Percentiles rank a stretch among this genome's conserved stretches.
These are phyloP conservation scores for Fusarium mundagurra DNA, from an alignment of 2,329 filamentous ascomycete genomes.

Conservation along the genomic window DNA sequence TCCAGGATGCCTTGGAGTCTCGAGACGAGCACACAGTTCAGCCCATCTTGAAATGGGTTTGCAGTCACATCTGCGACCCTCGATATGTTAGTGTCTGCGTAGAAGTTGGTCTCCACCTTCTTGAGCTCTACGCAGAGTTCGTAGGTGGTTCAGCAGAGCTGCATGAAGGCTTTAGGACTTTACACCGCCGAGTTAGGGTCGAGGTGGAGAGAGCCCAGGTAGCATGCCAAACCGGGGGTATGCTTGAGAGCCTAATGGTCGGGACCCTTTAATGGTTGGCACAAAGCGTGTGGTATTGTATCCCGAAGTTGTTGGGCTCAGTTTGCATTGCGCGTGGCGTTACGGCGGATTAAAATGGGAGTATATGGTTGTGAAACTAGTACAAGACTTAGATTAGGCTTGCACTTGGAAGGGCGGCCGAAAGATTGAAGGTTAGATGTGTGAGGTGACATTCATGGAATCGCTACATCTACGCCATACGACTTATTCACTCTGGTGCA, in stretches of 20 bases:
- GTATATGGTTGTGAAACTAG: slow-evolving; percentile 35
- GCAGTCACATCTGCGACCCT: slow-evolving; percentile 82
- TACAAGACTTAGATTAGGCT: slow-evolving; percentile 25
- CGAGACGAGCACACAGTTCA: slow-evolving; percentile 84
- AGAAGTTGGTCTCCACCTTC: slow-evolving; percentile 81
- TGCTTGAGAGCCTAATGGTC: slow-evolving; percentile 77
- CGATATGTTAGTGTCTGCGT: slow-evolving; percentile 83
- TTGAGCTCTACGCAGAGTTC: slow-evolving; percentile 89
- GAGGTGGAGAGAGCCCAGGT: slow-evolving; percentile 87
- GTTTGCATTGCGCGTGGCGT: slow-evolving; percentile 44
- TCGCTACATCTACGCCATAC: not conserved
- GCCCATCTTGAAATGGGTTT: slow-evolving; percentile 85
- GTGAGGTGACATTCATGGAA: not conserved
- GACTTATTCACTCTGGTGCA: slow-evolving; percentile 1
- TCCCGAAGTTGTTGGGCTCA: slow-evolving; percentile 37
- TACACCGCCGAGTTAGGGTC: slow-evolving; percentile 76
- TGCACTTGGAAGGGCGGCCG: slow-evolving; percentile 9
- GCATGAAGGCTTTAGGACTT: slow-evolving; percentile 72
- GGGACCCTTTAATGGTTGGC: slow-evolving; percentile 39
- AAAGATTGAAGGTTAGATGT: not conserved
- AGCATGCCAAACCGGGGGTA: slow-evolving; percentile 83
- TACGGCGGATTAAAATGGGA: slow-evolving; percentile 42
- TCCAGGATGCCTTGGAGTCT: slow-evolving; percentile 80
- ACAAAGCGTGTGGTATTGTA: slow-evolving; percentile 28
- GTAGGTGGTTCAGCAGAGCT: slow-evolving; percentile 78